These are phyloP conservation scores for Phalaenopsis hybrid DNA, from an alignment of 116 monocot species.

Conservation along the genomic window DNA sequence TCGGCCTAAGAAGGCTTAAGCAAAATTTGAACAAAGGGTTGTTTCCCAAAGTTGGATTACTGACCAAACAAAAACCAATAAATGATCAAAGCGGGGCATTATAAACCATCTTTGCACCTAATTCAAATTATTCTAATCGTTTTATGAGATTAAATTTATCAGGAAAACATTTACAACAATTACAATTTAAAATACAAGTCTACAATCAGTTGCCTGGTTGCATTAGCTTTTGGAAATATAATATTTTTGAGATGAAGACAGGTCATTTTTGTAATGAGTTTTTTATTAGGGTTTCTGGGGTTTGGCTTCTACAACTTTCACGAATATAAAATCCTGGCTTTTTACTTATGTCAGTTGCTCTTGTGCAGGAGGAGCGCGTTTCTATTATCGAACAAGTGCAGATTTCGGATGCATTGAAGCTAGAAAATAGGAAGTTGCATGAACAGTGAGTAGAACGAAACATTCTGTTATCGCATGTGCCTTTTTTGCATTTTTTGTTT, in stretches of 20 bases:
- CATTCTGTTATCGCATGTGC: neutral
- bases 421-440: slow-evolving; percentile 8
- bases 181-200: too few species aligned
- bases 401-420: neutral
- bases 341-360: neutral
- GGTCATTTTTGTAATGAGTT: neutral
- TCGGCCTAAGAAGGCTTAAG: too few species aligned
- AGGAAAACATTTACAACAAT: too few species aligned
- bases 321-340: neutral
- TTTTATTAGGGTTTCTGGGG: neutral
- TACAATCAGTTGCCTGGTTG: too few species aligned
- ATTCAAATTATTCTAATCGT: too few species aligned
- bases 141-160: too few species aligned
- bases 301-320: neutral
- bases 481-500: neutral
- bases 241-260: neutral
- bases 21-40: too few species aligned
- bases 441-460: slow-evolving; percentile 10
- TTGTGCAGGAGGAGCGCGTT: neutral
- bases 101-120: too few species aligned
- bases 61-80: too few species aligned
- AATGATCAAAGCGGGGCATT: too few species aligned
- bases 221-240: neutral
- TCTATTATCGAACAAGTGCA: neutral
- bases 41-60: too few species aligned